phyloP scores from a whole-genome alignment of 2,329 filamentous ascomycete genomes.

The Talaromyces sp. region DNA sequence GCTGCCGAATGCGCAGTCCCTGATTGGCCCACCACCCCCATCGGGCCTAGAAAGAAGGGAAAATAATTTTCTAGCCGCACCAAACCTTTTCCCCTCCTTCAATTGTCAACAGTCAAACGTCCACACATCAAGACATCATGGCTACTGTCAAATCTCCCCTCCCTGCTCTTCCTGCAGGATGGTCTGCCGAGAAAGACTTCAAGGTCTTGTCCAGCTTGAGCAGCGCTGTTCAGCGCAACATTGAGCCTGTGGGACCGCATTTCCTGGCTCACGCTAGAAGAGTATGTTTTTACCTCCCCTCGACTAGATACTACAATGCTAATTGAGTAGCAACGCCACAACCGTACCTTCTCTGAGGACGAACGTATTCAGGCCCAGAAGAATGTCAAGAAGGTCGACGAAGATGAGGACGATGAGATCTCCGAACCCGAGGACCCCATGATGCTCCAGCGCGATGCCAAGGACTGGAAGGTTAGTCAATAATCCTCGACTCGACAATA shows the following conservation, averaged over 20 bases:
- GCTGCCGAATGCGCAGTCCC: slow-evolving; percentile 24
- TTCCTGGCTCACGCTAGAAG: slow-evolving; percentile 96
- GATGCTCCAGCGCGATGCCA: slow-evolving; percentile 88
- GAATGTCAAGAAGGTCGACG: slow-evolving; percentile 91
- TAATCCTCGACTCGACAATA: not conserved
- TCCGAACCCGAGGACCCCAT: slow-evolving; percentile 90
- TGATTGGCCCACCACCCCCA: slow-evolving; percentile 28
- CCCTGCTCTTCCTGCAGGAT: slow-evolving; percentile 72
- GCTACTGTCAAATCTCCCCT: slow-evolving; percentile 47
- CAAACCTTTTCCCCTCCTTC: slow-evolving; percentile 8
- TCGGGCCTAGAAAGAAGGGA: slow-evolving; percentile 34
- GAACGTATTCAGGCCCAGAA: slow-evolving; percentile 95
- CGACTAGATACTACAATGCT: not conserved
- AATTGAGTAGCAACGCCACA: slow-evolving; percentile 68
- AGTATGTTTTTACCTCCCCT: slow-evolving; percentile 47
- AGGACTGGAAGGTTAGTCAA: slow-evolving; percentile 90
- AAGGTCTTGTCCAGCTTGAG: slow-evolving; percentile 76
- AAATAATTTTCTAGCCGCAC: slow-evolving; percentile 26
- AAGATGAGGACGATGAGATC: slow-evolving; percentile 84
- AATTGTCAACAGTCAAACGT: not conserved
- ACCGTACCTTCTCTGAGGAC: slow-evolving; percentile 97
- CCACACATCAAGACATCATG: slow-evolving; percentile 11
- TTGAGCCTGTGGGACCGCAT: slow-evolving; percentile 95
- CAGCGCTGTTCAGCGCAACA: slow-evolving; percentile 72
- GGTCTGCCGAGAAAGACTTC: slow-evolving; percentile 85